Evolutionary conservation across 179 eudicot species (phyloP).

Genomic region (Corrigiola litoralis): DNA sequence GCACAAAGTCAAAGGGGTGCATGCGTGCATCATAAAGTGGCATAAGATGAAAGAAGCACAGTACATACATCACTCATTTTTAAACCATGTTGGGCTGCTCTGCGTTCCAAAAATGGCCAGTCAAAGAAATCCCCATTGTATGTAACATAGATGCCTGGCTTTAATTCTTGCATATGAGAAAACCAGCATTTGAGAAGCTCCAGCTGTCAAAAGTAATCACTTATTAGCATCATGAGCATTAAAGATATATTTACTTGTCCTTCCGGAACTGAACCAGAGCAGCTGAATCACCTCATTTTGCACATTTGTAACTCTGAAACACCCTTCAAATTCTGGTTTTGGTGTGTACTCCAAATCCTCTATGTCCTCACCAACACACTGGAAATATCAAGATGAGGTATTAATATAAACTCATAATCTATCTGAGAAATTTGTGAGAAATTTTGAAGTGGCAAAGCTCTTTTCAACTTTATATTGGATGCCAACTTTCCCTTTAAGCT

Average conservation of each 20-base stretch:
- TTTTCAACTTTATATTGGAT: too few relatives aligned
- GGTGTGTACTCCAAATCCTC: constrained; percentile 96
- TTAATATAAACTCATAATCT: neutral
- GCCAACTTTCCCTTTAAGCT: too few relatives aligned
- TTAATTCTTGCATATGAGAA: constrained; percentile 85
- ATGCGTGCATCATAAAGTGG: neutral
- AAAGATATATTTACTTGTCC: neutral
- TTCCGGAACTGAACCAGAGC: constrained; percentile 1
- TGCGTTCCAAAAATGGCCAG: constrained; percentile 94
- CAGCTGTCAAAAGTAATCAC: constrained; percentile 38
- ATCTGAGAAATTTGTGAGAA: neutral
- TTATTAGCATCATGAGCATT: constrained; percentile 10
- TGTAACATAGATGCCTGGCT: constrained; percentile 96
- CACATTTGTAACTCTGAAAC: constrained; percentile 76
- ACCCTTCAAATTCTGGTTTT: constrained; percentile 94
- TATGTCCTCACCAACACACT: constrained; percentile 98
- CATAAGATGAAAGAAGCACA: neutral
- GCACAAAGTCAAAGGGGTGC: neutral
- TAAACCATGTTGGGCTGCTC: constrained; percentile 87
- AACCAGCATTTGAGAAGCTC: constrained; percentile 85
- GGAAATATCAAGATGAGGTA: constrained; percentile 18
- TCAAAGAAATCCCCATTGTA: constrained; percentile 99
- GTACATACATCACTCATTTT: constrained; percentile 74
- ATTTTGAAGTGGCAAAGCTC: neutral
- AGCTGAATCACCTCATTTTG: constrained; percentile 67